These are phyloP conservation scores for Fusarium denticulatum DNA, from an alignment of 2,329 filamentous ascomycete genomes.

Conservation along the genomic window DNA sequence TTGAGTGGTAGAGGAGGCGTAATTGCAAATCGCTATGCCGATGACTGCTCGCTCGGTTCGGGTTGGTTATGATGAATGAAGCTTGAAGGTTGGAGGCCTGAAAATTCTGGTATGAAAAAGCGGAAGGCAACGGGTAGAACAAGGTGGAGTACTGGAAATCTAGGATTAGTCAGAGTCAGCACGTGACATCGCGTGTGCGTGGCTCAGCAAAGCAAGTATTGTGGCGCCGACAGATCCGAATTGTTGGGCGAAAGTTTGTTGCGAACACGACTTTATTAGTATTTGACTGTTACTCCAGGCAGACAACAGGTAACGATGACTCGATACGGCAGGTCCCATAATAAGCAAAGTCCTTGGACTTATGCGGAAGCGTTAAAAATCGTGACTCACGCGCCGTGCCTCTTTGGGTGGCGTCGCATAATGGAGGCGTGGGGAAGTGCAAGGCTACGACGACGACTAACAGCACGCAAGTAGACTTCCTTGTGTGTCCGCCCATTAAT, in stretches of 20 bases:
- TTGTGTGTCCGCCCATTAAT: neutral
- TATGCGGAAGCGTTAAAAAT: constrained; percentile 19
- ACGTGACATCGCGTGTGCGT: constrained; percentile 44
- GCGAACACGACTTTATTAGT: constrained; percentile 41
- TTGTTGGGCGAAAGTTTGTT: constrained; percentile 9
- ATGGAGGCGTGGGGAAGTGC: constrained; percentile 30
- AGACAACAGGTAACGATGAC: constrained; percentile 33
- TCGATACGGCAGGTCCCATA: constrained; percentile 31
- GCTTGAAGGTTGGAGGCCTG: constrained; percentile 46
- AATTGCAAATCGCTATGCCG: constrained; percentile 11
- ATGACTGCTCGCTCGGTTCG: constrained; percentile 20
- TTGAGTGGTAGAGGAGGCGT: neutral
- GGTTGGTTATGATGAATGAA: constrained; percentile 30
- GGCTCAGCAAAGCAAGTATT: constrained; percentile 28
- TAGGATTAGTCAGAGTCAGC: constrained; percentile 46
- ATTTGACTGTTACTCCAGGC: constrained; percentile 37
- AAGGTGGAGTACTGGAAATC: constrained; percentile 33
- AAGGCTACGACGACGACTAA: constrained; percentile 43
- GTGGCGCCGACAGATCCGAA: constrained; percentile 41
- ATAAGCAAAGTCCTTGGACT: constrained; percentile 28
- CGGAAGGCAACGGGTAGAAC: constrained; percentile 41
- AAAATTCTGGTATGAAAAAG: constrained; percentile 49
- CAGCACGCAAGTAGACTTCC: constrained; percentile 14
- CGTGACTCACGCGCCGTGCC: constrained; percentile 40
- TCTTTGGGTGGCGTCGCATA: constrained; percentile 36